phyloP scores from a whole-genome alignment of 495 filamentous ascomycete species.

The Bacidia gigantensis region DNA sequence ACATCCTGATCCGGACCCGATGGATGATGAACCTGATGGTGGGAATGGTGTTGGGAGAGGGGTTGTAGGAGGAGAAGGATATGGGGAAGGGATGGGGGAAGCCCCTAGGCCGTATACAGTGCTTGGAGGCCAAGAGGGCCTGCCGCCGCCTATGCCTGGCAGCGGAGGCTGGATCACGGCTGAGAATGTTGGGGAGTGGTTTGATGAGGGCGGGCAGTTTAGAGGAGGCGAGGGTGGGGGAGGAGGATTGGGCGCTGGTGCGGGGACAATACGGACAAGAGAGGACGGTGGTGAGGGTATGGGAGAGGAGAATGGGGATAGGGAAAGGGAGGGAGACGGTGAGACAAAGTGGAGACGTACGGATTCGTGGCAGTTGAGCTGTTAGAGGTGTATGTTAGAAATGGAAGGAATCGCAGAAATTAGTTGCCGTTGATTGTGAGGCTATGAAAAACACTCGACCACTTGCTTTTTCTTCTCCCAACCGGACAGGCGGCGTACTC shows the following conservation, averaged over 20 bases:
- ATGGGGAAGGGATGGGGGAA: conserved; percentile 28
- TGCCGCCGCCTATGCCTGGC: conserved; percentile 68
- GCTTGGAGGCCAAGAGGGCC: conserved; percentile 29
- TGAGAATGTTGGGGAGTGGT: conserved; percentile 78
- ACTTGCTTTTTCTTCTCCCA: too few relatives aligned
- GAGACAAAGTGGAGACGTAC: conserved; percentile 51
- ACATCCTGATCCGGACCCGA: conserved; percentile 61
- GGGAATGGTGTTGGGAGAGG: background rate
- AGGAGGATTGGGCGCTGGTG: conserved; percentile 16
- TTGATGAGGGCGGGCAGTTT: conserved; percentile 53
- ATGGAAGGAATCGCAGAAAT: background rate
- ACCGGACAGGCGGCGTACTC: too few relatives aligned
- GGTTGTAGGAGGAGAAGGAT: conserved; percentile 7
- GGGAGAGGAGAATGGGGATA: conserved; percentile 19
- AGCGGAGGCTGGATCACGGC: conserved; percentile 93
- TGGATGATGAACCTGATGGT: conserved; percentile 1
- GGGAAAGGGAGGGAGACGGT: conserved; percentile 21
- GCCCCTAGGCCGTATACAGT: background rate
- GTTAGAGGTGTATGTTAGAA: too few relatives aligned
- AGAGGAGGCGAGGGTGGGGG: conserved; percentile 27
- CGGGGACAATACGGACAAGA: conserved; percentile 22
- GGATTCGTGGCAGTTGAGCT: conserved; percentile 24
- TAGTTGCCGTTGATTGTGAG: too few relatives aligned
- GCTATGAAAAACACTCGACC: too few relatives aligned
- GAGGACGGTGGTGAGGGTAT: conserved; percentile 42